These are phyloP conservation scores for Naganishia cerealis DNA, from an alignment of 1,284 basidiomycete genomes.

Conservation along the genomic window DNA sequence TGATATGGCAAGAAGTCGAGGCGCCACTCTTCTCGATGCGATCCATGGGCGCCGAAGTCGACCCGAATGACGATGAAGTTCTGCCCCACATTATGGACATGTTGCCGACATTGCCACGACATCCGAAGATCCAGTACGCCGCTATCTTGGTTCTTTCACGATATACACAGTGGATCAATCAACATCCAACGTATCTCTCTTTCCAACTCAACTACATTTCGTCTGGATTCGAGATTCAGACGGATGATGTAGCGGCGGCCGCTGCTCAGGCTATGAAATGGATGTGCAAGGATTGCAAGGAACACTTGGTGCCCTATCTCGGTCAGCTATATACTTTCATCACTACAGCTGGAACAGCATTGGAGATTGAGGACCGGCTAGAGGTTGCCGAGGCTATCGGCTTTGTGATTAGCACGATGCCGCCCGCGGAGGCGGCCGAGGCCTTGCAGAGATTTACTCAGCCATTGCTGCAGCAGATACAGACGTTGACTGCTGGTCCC, in stretches of 20 bases:
- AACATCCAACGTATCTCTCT: slow-evolving; percentile 82
- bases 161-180: slow-evolving; percentile 95
- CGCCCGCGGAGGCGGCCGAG: slow-evolving; percentile 73
- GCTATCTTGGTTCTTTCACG: slow-evolving; percentile 91
- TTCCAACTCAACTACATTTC: slow-evolving; percentile 89
- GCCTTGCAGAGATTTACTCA: slow-evolving; percentile 79
- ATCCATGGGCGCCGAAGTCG: slow-evolving; percentile 94
- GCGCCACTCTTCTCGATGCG: slow-evolving; percentile 97
- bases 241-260: slow-evolving; percentile 85
- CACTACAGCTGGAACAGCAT: slow-evolving; percentile 64
- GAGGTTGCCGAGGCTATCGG: slow-evolving; percentile 95
- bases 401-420: slow-evolving; percentile 89
- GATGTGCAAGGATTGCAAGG: slow-evolving; percentile 93
- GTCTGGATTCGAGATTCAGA: slow-evolving; percentile 76
- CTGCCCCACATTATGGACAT: slow-evolving; percentile 95
- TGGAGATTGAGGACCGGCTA: slow-evolving; percentile 81
- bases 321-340: slow-evolving; percentile 90
- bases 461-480: slow-evolving; percentile 58
- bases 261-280: slow-evolving; percentile 95
- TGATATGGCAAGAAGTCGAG: slow-evolving; percentile 93
- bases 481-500: slow-evolving; percentile 46
- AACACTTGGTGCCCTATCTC: slow-evolving; percentile 88
- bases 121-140: slow-evolving; percentile 91
- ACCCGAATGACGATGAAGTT: slow-evolving; percentile 76
- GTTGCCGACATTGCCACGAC: slow-evolving; percentile 82